Base-by-base conservation (phyloP, 768 basidiomycete genomes). In the Boletus pseudopeckii region DNA sequence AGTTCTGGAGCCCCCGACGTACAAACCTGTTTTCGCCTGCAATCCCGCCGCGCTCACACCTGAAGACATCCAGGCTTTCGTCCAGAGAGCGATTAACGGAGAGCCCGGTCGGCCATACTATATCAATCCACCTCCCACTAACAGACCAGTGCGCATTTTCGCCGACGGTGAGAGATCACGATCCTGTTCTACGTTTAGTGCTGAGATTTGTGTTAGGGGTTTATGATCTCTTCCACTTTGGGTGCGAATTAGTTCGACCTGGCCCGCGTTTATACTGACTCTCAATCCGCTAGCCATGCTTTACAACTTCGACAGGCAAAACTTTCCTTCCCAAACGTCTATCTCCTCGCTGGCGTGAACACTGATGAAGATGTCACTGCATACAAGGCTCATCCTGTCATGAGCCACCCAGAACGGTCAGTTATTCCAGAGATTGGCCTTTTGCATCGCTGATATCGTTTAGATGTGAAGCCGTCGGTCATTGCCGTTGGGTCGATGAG, bases 181-280 rank as follows among this genome's bases (percentile, higher is more conserved):
- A 24, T 42, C 14, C n/a, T 32, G 1, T 5, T 14, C 37, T 9
- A 3, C 17, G 15, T 39, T 5, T 10, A 13, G 13, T 53, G 38
- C 45, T 61, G 50, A 60, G 30, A 34, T 46, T 24, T 26, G n/a
- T 65, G 49, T 53, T 63, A 91, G 90, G 89, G 14, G 96, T 98
- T 11, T 99, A 98, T 65, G 97, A 99, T 72, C 80, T 99, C 48
- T 96, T 98, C 73, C 96, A 98, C 71, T 98, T 92, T 70, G 91
- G 91, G 91, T 92, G 70, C 59, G 81, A 69, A 52, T 36, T 30
- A 41, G 47, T 59, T 11, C 30, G 26, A 7, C n/a, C 26, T 20
- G 37, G n/a, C 24, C 26, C 24, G 13, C 9, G 45, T 40, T 43
- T 36, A 47, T 41, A 11, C 45, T 55, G 55, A 62, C 33, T 42